phyloP scores from a whole-genome alignment of 768 basidiomycete species.

The Serpula lacrymans region DNA sequence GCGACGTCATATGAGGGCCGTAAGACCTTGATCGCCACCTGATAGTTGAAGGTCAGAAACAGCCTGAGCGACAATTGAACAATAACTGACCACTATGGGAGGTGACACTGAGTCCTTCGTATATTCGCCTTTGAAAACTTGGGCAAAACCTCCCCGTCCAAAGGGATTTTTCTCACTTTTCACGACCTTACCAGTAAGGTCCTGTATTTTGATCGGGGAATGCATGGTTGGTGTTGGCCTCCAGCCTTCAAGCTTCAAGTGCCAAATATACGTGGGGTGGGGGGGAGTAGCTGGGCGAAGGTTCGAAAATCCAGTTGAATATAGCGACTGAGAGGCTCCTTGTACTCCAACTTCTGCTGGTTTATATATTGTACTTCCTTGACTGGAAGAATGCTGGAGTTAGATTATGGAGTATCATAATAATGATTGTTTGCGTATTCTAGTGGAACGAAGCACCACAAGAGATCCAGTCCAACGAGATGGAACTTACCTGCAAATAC shows the following conservation, averaged over 20 bases:
- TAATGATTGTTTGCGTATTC: too few species aligned
- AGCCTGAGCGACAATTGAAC: not conserved
- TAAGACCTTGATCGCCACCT: conserved; percentile 27
- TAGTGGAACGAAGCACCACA: too few species aligned
- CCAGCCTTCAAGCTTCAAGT: not conserved
- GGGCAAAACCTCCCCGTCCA: not conserved
- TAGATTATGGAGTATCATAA: too few species aligned
- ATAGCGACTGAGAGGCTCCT: not conserved
- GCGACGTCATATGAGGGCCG: conserved; percentile 12
- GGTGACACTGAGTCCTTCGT: not conserved
- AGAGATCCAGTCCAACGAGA: too few species aligned
- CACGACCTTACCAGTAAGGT: conserved; percentile 3
- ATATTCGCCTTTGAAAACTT: conserved; percentile 4
- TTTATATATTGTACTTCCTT: not conserved
- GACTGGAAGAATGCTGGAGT: not conserved
- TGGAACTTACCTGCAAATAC: too few species aligned
- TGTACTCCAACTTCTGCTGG: not conserved
- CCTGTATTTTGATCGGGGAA: not conserved
- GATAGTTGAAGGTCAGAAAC: too few species aligned
- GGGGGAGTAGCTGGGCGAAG: not conserved
- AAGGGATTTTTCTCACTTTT: not conserved
- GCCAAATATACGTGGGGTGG: not conserved
- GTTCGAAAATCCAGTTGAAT: not conserved
- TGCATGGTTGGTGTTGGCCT: not conserved
- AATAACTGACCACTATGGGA: not conserved